Evolutionary conservation across 768 basidiomycete species (phyloP).

Genomic region (Rhodocollybia butyracea): DNA sequence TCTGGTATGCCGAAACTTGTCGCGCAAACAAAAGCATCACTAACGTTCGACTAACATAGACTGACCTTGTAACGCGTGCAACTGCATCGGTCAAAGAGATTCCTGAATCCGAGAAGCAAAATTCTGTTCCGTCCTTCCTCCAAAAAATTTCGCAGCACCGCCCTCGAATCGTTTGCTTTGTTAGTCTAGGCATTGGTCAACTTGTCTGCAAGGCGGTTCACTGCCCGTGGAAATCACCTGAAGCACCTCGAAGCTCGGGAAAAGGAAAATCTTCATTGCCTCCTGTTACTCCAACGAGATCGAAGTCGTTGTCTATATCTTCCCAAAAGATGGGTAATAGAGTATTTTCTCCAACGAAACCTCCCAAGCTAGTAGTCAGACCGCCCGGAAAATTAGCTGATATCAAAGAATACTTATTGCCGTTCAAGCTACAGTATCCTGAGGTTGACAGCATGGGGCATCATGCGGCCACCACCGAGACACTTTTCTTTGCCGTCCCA

Average conservation of each 20-base stretch:
- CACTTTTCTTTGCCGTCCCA: background rate
- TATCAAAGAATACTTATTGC: background rate
- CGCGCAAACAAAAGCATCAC: too few relatives aligned
- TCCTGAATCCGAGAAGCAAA: background rate
- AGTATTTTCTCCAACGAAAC: too few relatives aligned
- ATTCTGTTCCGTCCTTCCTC: background rate
- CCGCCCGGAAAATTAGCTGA: background rate
- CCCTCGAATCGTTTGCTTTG: constrained; percentile 1
- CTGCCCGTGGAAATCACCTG: background rate
- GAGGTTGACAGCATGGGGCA: background rate
- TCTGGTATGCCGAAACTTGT: too few relatives aligned
- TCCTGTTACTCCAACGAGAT: too few relatives aligned
- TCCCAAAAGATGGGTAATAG: too few relatives aligned
- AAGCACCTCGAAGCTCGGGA: background rate
- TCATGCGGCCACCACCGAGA: background rate
- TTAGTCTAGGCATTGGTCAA: background rate
- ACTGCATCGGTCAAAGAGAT: background rate
- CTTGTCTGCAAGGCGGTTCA: background rate
- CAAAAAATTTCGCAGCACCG: background rate
- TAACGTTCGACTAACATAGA: too few relatives aligned
- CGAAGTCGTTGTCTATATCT: too few relatives aligned
- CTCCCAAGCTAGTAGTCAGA: background rate
- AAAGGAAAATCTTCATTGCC: background rate
- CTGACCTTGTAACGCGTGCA: background rate
- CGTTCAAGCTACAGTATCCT: background rate